Base-by-base conservation (phyloP, 2,329 filamentous ascomycete genomes). In the Trichoderma sp. region DNA sequence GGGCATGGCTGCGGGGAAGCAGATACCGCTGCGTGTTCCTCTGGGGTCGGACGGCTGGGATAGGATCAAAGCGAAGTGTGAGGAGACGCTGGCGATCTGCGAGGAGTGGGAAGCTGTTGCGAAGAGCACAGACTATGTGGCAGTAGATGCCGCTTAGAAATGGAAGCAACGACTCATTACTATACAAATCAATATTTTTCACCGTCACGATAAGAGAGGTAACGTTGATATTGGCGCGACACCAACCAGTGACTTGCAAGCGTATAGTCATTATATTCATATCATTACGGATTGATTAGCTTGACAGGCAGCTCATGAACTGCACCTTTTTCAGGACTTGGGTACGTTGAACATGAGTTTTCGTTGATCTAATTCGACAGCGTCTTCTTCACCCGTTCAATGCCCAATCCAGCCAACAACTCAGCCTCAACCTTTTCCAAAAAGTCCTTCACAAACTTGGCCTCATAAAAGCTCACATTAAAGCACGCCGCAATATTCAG, bases 11-110 rank as follows among this genome's bases (percentile, higher is more conserved):
- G 73, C 70, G 2, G 78, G 77, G 0, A 78, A 68, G 55, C 64
- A 54, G 0, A 34, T 79, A 2, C 86, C 86, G 4, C 72, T 88
- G 8, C 78, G 86, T 34, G 81, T 85, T 16, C 80, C 85, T 0
- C 78, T 89, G 13, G 86, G 86, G 0, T 84, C 79, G 0, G 86
- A 88, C 76, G 84, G 84, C 0, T 87, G 83, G 74, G 73, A 74
- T 1, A 77, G 71, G 5, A 81, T 89, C 26, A 83, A 79, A 71
- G 73, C 76, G 0, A 88, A 87, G 77, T 79, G 87, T 26, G 81
- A 87, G 54, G 76, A 77, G 14, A 85, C 85, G 59, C 68, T 78
- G 37, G 80, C 84, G 71, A 81, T 83, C 5, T 81, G 83, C n/a
- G 78, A 81, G 8, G 83, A 82, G 59, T 86, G 83, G 75, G 81